Evolutionary conservation across 2,329 filamentous ascomycete genomes (phyloP).

Genomic region (Orbilia oligospora): DNA sequence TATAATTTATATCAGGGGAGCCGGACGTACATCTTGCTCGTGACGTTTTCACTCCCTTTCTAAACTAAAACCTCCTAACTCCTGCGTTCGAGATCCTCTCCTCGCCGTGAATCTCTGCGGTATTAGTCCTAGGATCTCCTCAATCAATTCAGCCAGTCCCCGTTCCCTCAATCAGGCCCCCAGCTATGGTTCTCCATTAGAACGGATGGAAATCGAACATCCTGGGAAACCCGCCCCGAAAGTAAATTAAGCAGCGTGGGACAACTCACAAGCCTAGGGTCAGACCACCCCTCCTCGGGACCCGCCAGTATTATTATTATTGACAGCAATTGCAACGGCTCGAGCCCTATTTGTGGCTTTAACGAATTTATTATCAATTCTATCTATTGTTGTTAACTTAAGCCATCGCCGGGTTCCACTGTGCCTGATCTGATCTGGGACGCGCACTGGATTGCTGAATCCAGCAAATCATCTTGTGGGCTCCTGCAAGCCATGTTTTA

Average conservation of each 20-base stretch:
- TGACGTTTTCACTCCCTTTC: constrained; percentile 41
- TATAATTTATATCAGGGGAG: constrained; percentile 61
- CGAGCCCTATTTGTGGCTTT: constrained; percentile 59
- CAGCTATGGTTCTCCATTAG: constrained; percentile 23
- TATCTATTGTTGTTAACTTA: constrained; percentile 39
- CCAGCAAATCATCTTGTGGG: constrained; percentile 54
- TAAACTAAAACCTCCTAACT: constrained; percentile 46
- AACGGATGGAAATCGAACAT: constrained; percentile 39
- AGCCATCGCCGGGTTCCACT: constrained; percentile 54
- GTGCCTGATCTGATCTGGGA: constrained; percentile 61
- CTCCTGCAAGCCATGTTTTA: constrained; percentile 60
- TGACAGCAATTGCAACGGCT: constrained; percentile 50
- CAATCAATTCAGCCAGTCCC: constrained; percentile 42
- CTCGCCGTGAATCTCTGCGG: constrained; percentile 33
- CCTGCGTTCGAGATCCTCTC: constrained; percentile 53
- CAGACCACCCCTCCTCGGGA: constrained; percentile 60
- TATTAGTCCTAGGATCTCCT: no score
- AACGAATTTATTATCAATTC: constrained; percentile 49
- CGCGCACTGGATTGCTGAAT: constrained; percentile 46
- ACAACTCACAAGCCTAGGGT: constrained; percentile 52
- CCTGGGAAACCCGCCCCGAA: constrained; percentile 53
- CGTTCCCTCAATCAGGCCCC: constrained; percentile 29
- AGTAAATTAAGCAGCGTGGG: constrained; percentile 59
- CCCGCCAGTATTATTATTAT: constrained; percentile 32
- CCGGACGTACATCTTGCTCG: constrained; percentile 43